phyloP scores from a whole-genome alignment of 2,329 filamentous ascomycete species.

The Xylariaceae sp. region DNA sequence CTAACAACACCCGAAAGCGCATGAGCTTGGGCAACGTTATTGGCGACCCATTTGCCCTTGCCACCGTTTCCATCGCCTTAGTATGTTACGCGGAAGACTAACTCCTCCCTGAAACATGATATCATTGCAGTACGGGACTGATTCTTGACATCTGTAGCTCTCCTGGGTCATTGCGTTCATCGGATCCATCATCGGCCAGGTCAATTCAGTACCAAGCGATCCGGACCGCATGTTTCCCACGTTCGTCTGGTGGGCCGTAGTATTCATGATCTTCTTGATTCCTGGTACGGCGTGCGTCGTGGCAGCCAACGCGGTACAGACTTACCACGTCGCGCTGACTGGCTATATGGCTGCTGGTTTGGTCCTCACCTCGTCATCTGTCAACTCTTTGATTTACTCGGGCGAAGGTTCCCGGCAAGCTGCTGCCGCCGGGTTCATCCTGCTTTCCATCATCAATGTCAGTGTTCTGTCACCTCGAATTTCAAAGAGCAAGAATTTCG shows the following conservation, averaged over 20 bases:
- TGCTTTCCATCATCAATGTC: constrained; percentile 90
- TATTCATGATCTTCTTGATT: constrained; percentile 82
- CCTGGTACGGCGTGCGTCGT: constrained; percentile 76
- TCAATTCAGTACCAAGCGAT: constrained; percentile 41
- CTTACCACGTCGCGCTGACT: constrained; percentile 87
- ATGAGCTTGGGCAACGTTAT: constrained; percentile 86
- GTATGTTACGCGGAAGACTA: constrained; percentile 52
- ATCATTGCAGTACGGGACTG: neutral
- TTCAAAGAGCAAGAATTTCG: neutral
- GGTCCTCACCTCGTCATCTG: constrained; percentile 78
- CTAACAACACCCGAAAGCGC: constrained; percentile 49
- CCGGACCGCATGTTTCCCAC: constrained; percentile 59
- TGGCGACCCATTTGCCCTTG: constrained; percentile 92
- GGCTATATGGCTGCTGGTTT: constrained; percentile 81
- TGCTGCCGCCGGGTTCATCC: constrained; percentile 85
- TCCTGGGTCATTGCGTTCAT: constrained; percentile 95
- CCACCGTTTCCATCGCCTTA: constrained; percentile 85
- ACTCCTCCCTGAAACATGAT: constrained; percentile 1
- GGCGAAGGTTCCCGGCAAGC: constrained; percentile 72
- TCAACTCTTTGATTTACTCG: constrained; percentile 82
- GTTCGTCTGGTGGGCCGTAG: constrained; percentile 87
- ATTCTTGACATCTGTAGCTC: constrained; percentile 54
- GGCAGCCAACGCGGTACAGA: constrained; percentile 77
- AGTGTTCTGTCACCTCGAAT: constrained; percentile 32
- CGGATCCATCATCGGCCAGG: constrained; percentile 70